Evolutionary conservation across 202 grass and related monocot species (phyloP), one percentile per base, ranked within the genome.

Genomic region (Brachypodium distachyon): DNA sequence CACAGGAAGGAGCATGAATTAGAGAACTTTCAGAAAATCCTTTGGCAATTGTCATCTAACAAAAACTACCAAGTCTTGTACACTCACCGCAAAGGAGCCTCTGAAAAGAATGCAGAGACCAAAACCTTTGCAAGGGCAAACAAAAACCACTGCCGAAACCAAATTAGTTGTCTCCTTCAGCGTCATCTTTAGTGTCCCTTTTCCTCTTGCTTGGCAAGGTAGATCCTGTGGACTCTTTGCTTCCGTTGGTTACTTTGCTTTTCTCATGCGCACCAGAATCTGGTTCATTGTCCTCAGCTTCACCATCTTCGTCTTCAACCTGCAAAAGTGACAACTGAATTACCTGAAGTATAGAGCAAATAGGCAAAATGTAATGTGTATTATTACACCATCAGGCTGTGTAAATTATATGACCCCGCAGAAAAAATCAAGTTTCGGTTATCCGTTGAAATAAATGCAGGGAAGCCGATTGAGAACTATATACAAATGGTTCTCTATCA

Each of bases 171-270:
- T 72, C 61, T 4, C 33, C 70, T 10, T 7, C 50, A 12, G 27
- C 31, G 25, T 11, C 74, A 71, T 89, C 77, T 43, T 81, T 54
- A 0, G 12, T 48, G 17, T 61, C 82, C 81, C 90, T 82, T 84
- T 93, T 92, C 61, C 93, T 96, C 78, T 96, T 92, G 72, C 36
- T 81, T 59, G 62, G 55, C 55, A 79, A 67, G 5, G 72, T 63
- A 34, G 81, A 61, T 40, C 57, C 64, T 2, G 28, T 31, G 6
- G 60, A 21, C 1, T 78, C 80, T 60, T 82, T 87, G 29, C 65
- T 71, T 29, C 63, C 77, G 14, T 74, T 80, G 13, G 43, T 49
- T 7, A 19, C 73, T 55, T 84, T 69, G 33, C 32, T 78, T 55
- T 78, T 74, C 12, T 88, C 67, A 12, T 83, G 81, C 17, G n/a